These are phyloP conservation scores for Hibiscus trionum DNA, from an alignment of 345 rosid genomes.

Conservation along the genomic window DNA sequence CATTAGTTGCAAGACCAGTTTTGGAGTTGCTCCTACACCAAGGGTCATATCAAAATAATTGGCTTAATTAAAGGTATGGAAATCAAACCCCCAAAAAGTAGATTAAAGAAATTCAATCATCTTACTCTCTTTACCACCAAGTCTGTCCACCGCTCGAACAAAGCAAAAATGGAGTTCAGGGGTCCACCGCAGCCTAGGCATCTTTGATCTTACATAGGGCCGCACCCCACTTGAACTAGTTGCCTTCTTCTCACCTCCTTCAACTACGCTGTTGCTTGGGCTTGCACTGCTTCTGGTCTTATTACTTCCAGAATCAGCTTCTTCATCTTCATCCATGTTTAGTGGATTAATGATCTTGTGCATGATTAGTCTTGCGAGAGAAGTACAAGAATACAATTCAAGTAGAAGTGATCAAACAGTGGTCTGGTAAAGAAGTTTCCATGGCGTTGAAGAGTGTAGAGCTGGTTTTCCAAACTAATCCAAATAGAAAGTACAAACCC, in stretches of 20 bases:
- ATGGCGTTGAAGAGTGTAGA: conserved; percentile 10
- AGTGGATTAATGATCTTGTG: conserved; percentile 11
- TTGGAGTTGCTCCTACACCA: conserved; percentile 44
- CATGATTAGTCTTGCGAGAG: not conserved
- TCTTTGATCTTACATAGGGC: conserved; percentile 38
- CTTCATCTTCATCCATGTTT: conserved; percentile 16
- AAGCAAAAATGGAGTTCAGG: conserved; percentile 44
- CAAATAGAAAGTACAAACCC: conserved; percentile 13
- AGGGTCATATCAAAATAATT: not conserved
- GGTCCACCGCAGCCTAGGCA: conserved; percentile 50
- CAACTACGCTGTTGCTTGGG: conserved; percentile 32
- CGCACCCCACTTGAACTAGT: conserved; percentile 21
- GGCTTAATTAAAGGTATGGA: not conserved
- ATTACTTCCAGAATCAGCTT: conserved; percentile 23
- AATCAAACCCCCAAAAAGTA: not conserved
- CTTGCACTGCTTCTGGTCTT: conserved; percentile 28
- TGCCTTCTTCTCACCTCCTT: conserved; percentile 25
- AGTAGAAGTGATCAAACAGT: conserved; percentile 5
- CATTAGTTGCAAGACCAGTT: conserved; percentile 42
- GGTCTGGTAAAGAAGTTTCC: not conserved
- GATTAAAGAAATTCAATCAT: not conserved
- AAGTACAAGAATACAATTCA: conserved; percentile 4
- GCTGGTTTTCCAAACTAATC: conserved; percentile 7
- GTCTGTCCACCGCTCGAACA: conserved; percentile 40
- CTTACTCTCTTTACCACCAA: conserved; percentile 51